These are phyloP conservation scores for Ceraceosorus guamensis DNA, from an alignment of 1,284 basidiomycete species.

Conservation along the genomic window DNA sequence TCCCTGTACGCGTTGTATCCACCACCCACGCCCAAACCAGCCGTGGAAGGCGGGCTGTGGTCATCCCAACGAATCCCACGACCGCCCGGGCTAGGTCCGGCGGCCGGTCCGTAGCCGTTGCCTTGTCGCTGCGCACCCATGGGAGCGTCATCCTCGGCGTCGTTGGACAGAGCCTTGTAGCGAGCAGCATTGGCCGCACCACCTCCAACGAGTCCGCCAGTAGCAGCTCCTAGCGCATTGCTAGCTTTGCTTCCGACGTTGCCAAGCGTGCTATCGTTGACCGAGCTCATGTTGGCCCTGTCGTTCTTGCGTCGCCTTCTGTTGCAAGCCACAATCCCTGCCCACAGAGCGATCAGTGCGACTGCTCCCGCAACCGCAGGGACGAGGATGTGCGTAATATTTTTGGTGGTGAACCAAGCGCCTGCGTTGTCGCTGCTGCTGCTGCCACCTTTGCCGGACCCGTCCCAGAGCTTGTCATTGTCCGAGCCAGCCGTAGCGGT, in stretches of 20 bases:
- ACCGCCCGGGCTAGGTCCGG: constrained; percentile 3
- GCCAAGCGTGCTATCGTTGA: background rate
- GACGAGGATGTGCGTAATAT: constrained; percentile 1
- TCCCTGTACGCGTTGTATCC: too few species aligned
- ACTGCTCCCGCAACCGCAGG: constrained; percentile 1
- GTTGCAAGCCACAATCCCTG: background rate
- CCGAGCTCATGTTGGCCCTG: background rate
- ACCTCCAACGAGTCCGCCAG: background rate
- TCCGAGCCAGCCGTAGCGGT: background rate
- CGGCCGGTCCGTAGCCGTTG: constrained; percentile 4
- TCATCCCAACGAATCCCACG: background rate
- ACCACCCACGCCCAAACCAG: too few species aligned
- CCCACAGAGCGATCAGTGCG: constrained; percentile 3
- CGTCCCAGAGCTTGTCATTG: constrained; percentile 15
- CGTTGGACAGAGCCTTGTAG: background rate
- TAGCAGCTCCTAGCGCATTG: background rate
- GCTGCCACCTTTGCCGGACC: constrained; percentile 4
- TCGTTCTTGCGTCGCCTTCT: background rate
- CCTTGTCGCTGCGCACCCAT: constrained; percentile 1
- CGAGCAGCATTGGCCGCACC: background rate
- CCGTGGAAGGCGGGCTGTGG: too few species aligned
- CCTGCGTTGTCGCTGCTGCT: background rate
- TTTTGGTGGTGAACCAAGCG: constrained; percentile 1
- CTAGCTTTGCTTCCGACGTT: background rate
- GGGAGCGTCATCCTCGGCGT: constrained; percentile 1